Percentiles rank a stretch among this genome's conserved stretches.
These are phyloP conservation scores for Aureobasidium leucospermi DNA, from an alignment of 2,329 filamentous ascomycete species.

Conservation along the genomic window DNA sequence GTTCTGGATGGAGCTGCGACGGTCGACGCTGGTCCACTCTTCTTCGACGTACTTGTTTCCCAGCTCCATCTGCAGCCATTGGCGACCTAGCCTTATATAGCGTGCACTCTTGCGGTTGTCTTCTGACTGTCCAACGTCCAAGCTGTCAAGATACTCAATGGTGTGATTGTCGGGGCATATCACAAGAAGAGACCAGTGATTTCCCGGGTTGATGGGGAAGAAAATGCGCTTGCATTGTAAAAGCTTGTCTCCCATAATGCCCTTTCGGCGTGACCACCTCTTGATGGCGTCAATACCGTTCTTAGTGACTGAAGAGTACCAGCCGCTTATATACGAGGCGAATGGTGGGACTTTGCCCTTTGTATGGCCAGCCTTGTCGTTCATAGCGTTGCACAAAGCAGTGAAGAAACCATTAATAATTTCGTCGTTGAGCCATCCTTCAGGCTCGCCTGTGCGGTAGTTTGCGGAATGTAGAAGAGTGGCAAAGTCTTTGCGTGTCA, in stretches of 20 bases:
- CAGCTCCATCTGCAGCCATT: slow-evolving; percentile 54
- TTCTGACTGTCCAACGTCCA: slow-evolving; percentile 34
- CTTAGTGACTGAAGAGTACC: slow-evolving; percentile 50
- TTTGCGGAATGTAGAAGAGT: slow-evolving; percentile 41
- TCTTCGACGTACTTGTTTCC: slow-evolving; percentile 45
- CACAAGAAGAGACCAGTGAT: slow-evolving; percentile 67
- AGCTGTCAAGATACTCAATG: slow-evolving; percentile 64
- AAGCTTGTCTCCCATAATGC: slow-evolving; percentile 54
- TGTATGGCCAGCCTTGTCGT: slow-evolving; percentile 47
- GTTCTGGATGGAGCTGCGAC: slow-evolving; percentile 49
- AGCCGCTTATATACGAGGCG: slow-evolving; percentile 58
- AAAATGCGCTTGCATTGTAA: slow-evolving; percentile 60
- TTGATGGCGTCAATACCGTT: slow-evolving; percentile 43
- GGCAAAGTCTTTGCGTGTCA: slow-evolving; percentile 55
- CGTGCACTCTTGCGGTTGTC: slow-evolving; percentile 4
- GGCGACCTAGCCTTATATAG: slow-evolving; percentile 26
- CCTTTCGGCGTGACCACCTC: slow-evolving; percentile 51
- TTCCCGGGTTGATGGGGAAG: slow-evolving; percentile 53
- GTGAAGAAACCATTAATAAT: slow-evolving; percentile 61
- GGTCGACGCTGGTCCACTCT: slow-evolving; percentile 52
- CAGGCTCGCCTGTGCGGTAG: slow-evolving; percentile 34
- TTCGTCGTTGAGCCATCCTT: slow-evolving; percentile 69
- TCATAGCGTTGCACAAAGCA: slow-evolving; percentile 50
- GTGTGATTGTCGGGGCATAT: slow-evolving; percentile 54
- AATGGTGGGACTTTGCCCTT: slow-evolving; percentile 47